Percentiles rank a stretch among this genome's conserved stretches.
These are phyloP conservation scores for Sporormia fimetaria DNA, from an alignment of 495 filamentous ascomycete species.

Conservation along the genomic window DNA sequence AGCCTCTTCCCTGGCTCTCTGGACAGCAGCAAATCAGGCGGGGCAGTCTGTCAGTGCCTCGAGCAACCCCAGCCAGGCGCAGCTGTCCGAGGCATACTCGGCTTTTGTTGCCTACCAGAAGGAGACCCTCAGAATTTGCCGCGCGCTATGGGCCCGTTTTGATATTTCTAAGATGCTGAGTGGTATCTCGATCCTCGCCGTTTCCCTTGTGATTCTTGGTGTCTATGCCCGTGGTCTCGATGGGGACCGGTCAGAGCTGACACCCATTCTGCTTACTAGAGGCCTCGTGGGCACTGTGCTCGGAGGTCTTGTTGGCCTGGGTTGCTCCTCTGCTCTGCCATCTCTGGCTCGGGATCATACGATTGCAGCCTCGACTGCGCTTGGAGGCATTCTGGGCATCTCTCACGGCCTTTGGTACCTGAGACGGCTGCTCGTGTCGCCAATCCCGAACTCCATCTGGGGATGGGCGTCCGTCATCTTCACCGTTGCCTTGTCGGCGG, in stretches of 20 bases:
- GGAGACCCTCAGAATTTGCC: slow-evolving; percentile 69
- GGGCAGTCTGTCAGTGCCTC: slow-evolving; percentile 33
- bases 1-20: slow-evolving; percentile 47
- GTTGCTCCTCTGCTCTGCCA: slow-evolving; percentile 21
- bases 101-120: slow-evolving; percentile 63
- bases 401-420: slow-evolving; percentile 43
- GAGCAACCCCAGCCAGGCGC: slow-evolving; percentile 33
- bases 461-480: slow-evolving; percentile 74
- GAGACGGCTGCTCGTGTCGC: slow-evolving; percentile 39
- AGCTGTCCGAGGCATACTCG: slow-evolving; percentile 38
- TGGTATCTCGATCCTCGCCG: slow-evolving; percentile 60
- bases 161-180: slow-evolving; percentile 73
- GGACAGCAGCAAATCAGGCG: slow-evolving; percentile 41
- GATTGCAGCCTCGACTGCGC: slow-evolving; percentile 42
- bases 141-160: slow-evolving; percentile 80
- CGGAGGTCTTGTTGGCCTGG: slow-evolving; percentile 27
- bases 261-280: slow-evolving; percentile 35
- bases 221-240: slow-evolving; percentile 56
- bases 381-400: slow-evolving; percentile 54
- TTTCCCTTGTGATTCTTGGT: slow-evolving; percentile 52
- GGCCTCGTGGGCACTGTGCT: slow-evolving; percentile 28
- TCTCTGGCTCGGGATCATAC: slow-evolving; percentile 24
- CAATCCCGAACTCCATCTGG: slow-evolving; percentile 74
- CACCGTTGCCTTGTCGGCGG: slow-evolving; percentile 68
- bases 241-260: slow-evolving; percentile 43